Base-by-base conservation (phyloP, 2,329 filamentous ascomycete genomes). In the Fusarium nematophilum region DNA sequence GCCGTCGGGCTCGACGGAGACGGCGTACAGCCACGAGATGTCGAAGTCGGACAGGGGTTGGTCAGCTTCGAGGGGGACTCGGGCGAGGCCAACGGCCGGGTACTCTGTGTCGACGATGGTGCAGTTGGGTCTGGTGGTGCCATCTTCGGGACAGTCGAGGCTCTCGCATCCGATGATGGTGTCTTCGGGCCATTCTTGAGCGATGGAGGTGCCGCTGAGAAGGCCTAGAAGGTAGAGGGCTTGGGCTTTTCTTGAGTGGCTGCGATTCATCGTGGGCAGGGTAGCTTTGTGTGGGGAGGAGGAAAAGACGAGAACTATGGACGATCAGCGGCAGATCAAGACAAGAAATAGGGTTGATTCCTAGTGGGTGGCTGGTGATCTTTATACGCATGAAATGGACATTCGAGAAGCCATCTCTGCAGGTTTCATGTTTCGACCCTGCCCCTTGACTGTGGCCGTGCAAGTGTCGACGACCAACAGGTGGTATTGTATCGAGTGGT, bases 1-100 rank as follows among this genome's bases (percentile, higher is more conserved):
- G 27, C 17, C 17, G 18, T 13, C 10, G 11, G 15, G 18, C 4
- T 27, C 37, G n/a, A n/a, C n/a, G n/a, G n/a, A n/a, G 6, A 53
- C 45, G 15, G 49, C 57, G 9, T 55, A 43, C 3, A 49, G 25
- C 54, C 58, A 61, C 1, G 54, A 54, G n/a, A n/a, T n/a, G n/a
- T n/a, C n/a, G 9, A 58, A 50, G 21, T 54, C 58, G 4, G 29
- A 23, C 10, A 50, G 29, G 8, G 39, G 17, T 17, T 40, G 23
- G 3, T 42, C 13, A 3, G 30, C 18, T 10, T 50, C 23, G 6
- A 50, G 8, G 0, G 54, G 50, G 14, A 61, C 31, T 18, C 48
- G 45, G 2, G 57, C 54, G 7, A 60, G 39, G 5, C 57, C 57
- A 3, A 60, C 36, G 13, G 17, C 11, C 7, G 18, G 21, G 15